A percentile compares a stretch with the other conserved stretches of the same genome.
phyloP scores from a whole-genome alignment of 2,329 filamentous ascomycete species.

The Penicillium aurantiogriseum region DNA sequence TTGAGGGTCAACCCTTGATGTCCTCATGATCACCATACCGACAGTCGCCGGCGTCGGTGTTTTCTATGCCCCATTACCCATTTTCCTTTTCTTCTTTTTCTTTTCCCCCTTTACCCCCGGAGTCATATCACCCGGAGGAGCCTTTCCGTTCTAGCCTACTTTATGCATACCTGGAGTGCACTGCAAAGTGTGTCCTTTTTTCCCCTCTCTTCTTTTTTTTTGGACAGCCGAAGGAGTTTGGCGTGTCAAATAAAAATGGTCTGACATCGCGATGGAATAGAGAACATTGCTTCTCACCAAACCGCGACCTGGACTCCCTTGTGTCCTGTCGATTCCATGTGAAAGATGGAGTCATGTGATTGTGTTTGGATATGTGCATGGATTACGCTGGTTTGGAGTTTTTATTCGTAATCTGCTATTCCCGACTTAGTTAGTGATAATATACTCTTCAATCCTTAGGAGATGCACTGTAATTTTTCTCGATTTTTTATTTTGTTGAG shows the following conservation, averaged over 20 bases:
- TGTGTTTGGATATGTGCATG: slow-evolving; percentile 23
- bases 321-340: slow-evolving; percentile 4
- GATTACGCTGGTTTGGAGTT: slow-evolving; percentile 22
- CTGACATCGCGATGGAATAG: slow-evolving; percentile 1
- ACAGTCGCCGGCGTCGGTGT: slow-evolving; percentile 19
- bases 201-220: slow-evolving; percentile 3
- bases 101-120: neutral
- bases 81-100: slow-evolving; percentile 4
- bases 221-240: slow-evolving; percentile 16
- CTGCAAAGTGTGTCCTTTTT: slow-evolving; percentile 9
- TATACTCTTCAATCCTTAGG: slow-evolving; percentile 15
- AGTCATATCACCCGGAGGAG: neutral
- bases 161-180: slow-evolving; percentile 3
- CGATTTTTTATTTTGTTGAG: neutral
- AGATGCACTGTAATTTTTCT: neutral
- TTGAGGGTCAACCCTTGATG: slow-evolving; percentile 13
- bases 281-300: neutral
- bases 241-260: slow-evolving; percentile 22
- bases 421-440: slow-evolving; percentile 24
- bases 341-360: slow-evolving; percentile 3
- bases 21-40: slow-evolving; percentile 20
- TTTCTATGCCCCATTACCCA: slow-evolving; percentile 4
- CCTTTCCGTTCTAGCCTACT: slow-evolving; percentile 8
- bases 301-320: neutral
- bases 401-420: slow-evolving; percentile 14